Evolutionary conservation across 1,284 basidiomycete species (phyloP), one percentile per base, ranked within the genome.

Genomic region (Takashimella koratensis): DNA sequence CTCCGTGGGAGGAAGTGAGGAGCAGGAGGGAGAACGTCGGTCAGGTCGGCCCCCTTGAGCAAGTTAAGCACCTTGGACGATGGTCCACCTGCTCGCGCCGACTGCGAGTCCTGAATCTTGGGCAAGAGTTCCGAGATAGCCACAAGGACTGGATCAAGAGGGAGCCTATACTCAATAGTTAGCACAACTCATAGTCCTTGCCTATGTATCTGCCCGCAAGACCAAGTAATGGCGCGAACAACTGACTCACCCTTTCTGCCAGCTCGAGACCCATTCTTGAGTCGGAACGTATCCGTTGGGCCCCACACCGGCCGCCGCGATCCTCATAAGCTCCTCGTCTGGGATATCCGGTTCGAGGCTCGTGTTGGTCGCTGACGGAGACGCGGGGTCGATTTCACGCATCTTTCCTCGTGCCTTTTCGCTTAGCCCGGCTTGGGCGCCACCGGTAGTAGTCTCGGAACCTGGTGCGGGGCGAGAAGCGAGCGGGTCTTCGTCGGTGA

Each of bases 341-440:
- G 60, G 79, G 44, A 79, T 79, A 53, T 88, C 86, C 0, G 42
- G 51, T 41, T 43, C 45, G 13, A 39, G 47, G 25, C 47, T 56
- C 1, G 48, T 36, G 26, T 39, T 56, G 11, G 48, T 45, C 20
- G 27, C 50, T 19, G 53, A 45, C 0, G 62, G 47, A 2, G 61
- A 60, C 3, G 51, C 20, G 23, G 22, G 23, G 49, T 80, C 66
- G 16, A 55, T 65, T 44, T 76, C 78, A 57, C 82, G 83, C 86
- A 90, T 87, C 77, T 96, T 96, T 0, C 93, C 93, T 55, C 86
- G 80, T 0, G 83, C 89, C 69, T 94, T 95, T 70, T 92, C 89
- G 39, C 87, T 89, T 49, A 83, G 70, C 5, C 30, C 30, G 30
- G 30, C 30, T n/a, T n/a, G 70, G 73, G 12, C 73, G 65, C n/a